These are phyloP conservation scores for Saturnispora serradocipensis DNA, from an alignment of 805 yeast genomes.

Conservation along the genomic window DNA sequence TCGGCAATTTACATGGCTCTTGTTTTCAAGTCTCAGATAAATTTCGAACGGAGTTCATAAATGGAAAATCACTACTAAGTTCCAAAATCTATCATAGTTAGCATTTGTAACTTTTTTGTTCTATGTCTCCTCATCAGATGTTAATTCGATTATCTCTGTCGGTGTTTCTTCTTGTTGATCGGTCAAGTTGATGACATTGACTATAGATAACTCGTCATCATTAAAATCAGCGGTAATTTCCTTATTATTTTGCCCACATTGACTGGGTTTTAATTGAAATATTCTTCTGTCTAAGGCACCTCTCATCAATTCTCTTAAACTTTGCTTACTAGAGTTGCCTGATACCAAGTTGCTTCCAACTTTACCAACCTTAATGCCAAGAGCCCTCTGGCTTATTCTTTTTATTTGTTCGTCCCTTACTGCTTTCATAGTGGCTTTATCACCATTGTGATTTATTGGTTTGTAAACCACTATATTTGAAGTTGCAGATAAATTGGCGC, in stretches of 20 bases:
- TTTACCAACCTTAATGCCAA: slow-evolving; percentile 32
- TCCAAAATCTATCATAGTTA: too few relatives aligned
- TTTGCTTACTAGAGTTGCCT: background rate
- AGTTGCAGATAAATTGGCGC: slow-evolving; percentile 1
- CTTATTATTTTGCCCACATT: slow-evolving; percentile 17
- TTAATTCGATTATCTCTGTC: background rate
- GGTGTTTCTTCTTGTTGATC: slow-evolving; percentile 9
- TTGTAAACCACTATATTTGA: slow-evolving; percentile 2
- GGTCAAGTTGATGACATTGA: slow-evolving; percentile 21
- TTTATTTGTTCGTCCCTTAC: slow-evolving; percentile 33
- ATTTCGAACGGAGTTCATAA: too few relatives aligned
- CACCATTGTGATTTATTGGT: slow-evolving; percentile 39
- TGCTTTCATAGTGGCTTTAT: background rate
- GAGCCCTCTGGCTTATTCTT: slow-evolving; percentile 33
- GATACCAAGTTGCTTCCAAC: slow-evolving; percentile 20
- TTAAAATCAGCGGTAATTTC: slow-evolving; percentile 28
- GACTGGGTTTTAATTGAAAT: slow-evolving; percentile 44
- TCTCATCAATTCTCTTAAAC: slow-evolving; percentile 34
- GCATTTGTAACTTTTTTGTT: background rate
- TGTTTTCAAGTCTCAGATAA: too few relatives aligned
- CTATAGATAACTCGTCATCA: slow-evolving; percentile 36
- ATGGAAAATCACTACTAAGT: background rate
- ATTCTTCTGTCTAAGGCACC: slow-evolving; percentile 58
- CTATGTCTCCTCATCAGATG: background rate
- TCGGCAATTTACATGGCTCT: too few relatives aligned